Evolutionary conservation across 176 grass and related monocot species (phyloP).

Genomic region (Oryza brachyantha): DNA sequence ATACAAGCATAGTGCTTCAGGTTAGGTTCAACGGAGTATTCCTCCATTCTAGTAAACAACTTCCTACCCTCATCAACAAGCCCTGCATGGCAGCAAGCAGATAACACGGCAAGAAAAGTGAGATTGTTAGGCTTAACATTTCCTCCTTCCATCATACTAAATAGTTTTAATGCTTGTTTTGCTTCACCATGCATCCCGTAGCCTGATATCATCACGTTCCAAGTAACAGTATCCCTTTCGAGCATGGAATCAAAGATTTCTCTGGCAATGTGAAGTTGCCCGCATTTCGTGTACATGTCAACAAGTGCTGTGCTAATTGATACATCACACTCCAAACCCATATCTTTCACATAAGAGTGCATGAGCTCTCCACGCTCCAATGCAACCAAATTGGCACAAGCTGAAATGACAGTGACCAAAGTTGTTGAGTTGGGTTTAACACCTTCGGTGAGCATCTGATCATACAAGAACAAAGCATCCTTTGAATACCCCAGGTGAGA

Average conservation of each 20-base stretch:
- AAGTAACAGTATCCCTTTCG: slow-evolving; percentile 60
- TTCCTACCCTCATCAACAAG: slow-evolving; percentile 53
- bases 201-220: slow-evolving; percentile 82
- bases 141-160: slow-evolving; percentile 50
- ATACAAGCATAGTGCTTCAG: slow-evolving; percentile 75
- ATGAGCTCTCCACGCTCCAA: slow-evolving; percentile 51
- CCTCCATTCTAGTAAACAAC: slow-evolving; percentile 49
- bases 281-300: slow-evolving; percentile 81
- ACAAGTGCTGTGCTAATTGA: slow-evolving; percentile 54
- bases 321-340: slow-evolving; percentile 42
- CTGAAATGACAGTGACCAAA: slow-evolving; percentile 48
- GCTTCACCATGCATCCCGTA: slow-evolving; percentile 69
- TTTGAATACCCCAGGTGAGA: slow-evolving; percentile 46
- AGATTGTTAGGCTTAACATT: slow-evolving; percentile 44
- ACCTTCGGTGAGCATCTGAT: slow-evolving; percentile 54
- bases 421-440: slow-evolving; percentile 56
- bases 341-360: slow-evolving; percentile 56
- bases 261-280: slow-evolving; percentile 55
- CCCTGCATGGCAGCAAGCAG: slow-evolving; percentile 70
- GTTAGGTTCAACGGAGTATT: slow-evolving; percentile 48
- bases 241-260: slow-evolving; percentile 58
- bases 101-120: slow-evolving; percentile 70
- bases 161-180: slow-evolving; percentile 57
- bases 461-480: slow-evolving; percentile 48
- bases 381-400: slow-evolving; percentile 50